Percentiles rank a stretch among this genome's conserved stretches.
phyloP scores from a whole-genome alignment of 75 land plant genomes.

The Cupressus sempervirens region DNA sequence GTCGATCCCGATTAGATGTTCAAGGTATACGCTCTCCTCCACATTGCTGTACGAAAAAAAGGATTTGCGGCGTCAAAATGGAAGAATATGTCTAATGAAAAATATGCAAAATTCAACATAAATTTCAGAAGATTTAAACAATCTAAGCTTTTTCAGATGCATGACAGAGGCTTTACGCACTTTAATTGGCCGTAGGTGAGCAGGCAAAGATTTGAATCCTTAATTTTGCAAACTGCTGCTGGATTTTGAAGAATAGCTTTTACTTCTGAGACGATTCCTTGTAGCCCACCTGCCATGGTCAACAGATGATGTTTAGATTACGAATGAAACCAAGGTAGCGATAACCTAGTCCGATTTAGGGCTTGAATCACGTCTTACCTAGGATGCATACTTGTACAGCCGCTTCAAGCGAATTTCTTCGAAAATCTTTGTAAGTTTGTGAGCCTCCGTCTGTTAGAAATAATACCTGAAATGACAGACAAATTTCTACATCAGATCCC shows the following conservation, averaged over 20 bases:
- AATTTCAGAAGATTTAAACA: not conserved
- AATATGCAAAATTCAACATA: not conserved
- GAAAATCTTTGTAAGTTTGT: slow-evolving; percentile 42
- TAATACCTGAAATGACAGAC: slow-evolving; percentile 45
- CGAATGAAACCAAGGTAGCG: not conserved
- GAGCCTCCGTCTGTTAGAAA: slow-evolving; percentile 81
- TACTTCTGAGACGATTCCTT: slow-evolving; percentile 91
- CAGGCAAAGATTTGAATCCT: slow-evolving; percentile 51
- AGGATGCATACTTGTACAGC: slow-evolving; percentile 64
- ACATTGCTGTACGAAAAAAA: slow-evolving; percentile 56
- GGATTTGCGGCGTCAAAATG: not conserved
- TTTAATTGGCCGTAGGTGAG: slow-evolving; percentile 86
- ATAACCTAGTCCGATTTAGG: not conserved
- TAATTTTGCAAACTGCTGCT: slow-evolving; percentile 33
- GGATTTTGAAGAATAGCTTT: slow-evolving; percentile 64
- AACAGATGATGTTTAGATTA: not conserved
- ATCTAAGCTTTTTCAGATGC: not conserved
- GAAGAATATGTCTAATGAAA: not conserved
- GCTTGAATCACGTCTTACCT: slow-evolving; percentile 10
- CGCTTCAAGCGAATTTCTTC: slow-evolving; percentile 76
- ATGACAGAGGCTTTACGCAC: slow-evolving; percentile 27
- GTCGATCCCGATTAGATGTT: slow-evolving; percentile 66
- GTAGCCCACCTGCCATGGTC: slow-evolving; percentile 42
- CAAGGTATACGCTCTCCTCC: slow-evolving; percentile 67
- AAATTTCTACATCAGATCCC: not conserved